These are phyloP conservation scores for Casuarina cunninghamiana DNA, from an alignment of 306 rosid species.

Conservation along the genomic window DNA sequence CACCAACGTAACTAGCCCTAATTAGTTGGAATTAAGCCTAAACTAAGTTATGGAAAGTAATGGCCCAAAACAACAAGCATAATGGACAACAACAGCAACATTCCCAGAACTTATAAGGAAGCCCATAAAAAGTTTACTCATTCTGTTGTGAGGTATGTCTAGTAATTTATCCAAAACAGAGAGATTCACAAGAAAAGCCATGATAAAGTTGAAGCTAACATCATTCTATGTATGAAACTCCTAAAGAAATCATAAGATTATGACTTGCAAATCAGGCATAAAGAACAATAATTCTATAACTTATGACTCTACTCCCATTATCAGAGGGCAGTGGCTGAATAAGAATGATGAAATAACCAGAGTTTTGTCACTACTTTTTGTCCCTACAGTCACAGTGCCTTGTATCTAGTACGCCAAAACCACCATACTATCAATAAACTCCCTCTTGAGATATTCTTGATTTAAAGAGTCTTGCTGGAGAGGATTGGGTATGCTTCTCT, in stretches of 20 bases:
- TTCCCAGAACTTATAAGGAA: background rate
- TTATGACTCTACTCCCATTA: no score
- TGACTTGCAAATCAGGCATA: background rate
- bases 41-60: background rate
- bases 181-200: background rate
- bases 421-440: no score
- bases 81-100: background rate
- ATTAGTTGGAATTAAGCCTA: background rate
- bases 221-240: background rate
- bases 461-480: no score
- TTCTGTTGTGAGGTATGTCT: background rate
- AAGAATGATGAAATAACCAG: no score
- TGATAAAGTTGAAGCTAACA: background rate
- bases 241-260: background rate
- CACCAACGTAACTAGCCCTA: background rate
- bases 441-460: no score
- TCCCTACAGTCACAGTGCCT: no score
- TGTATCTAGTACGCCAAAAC: no score
- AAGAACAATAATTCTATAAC: no score
- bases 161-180: background rate
- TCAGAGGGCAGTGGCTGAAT: no score
- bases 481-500: no score
- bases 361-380: no score
- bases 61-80: background rate
- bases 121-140: background rate